These are phyloP conservation scores for Mortierella sp. DNA, from an alignment of 371 early-diverging fungal species.

Conservation along the genomic window DNA sequence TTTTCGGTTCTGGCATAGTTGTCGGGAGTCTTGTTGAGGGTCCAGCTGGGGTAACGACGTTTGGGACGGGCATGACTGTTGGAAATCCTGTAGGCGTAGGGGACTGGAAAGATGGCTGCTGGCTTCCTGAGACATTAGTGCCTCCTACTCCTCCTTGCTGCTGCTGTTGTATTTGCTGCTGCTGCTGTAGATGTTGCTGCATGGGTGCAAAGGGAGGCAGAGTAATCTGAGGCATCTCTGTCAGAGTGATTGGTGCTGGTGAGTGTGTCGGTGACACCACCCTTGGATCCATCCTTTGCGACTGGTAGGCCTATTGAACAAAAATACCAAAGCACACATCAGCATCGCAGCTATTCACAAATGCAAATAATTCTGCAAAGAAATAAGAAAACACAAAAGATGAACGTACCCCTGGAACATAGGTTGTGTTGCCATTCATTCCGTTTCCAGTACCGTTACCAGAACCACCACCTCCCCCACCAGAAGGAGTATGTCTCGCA, in stretches of 20 bases:
- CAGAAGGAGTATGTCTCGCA: slow-evolving; percentile 24
- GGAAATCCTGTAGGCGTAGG: slow-evolving; percentile 14
- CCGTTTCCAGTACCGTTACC: not conserved
- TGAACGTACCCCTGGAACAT: not conserved
- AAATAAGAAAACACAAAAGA: not conserved
- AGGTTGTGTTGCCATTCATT: not conserved
- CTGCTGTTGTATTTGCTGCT: slow-evolving; percentile 31
- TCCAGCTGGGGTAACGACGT: slow-evolving; percentile 2
- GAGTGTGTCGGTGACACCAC: not conserved
- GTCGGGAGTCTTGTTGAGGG: slow-evolving; percentile 24
- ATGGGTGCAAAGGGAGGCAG: slow-evolving; percentile 56
- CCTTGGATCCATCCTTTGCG: slow-evolving; percentile 9
- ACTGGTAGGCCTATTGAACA: slow-evolving; percentile 11
- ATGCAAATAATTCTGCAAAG: not conserved
- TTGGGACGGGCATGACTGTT: slow-evolving; percentile 20
- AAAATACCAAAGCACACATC: not conserved
- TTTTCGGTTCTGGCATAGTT: slow-evolving; percentile 44
- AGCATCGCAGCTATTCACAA: no score
- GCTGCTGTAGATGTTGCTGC: slow-evolving; percentile 49
- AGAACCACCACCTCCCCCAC: not conserved
- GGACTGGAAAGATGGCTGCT: slow-evolving; percentile 24
- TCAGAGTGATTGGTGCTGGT: slow-evolving; percentile 25
- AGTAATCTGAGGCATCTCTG: slow-evolving; percentile 53
- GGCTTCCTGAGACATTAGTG: slow-evolving; percentile 7
- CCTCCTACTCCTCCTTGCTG: slow-evolving; percentile 12